These are phyloP conservation scores for Citrus maxima DNA, from an alignment of 345 rosid species.

Conservation along the genomic window DNA sequence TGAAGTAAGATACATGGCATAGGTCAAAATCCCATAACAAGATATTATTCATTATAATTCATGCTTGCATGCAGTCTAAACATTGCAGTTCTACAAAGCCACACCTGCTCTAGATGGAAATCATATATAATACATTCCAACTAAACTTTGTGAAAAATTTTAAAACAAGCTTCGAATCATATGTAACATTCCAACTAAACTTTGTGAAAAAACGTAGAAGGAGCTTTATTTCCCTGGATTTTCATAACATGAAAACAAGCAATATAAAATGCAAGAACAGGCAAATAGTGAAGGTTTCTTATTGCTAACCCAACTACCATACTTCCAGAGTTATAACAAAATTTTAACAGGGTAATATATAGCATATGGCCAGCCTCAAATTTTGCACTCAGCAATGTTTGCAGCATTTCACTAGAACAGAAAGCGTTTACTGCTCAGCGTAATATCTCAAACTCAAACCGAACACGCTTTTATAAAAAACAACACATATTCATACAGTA, in stretches of 20 bases:
- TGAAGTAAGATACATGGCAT: not conserved
- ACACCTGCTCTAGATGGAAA: not conserved
- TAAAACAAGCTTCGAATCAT: not conserved
- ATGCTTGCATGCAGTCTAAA: not conserved
- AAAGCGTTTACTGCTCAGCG: not conserved
- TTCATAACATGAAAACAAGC: not conserved
- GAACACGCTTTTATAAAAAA: not conserved
- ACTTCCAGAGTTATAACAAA: not conserved
- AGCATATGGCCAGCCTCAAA: not conserved
- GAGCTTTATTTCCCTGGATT: not conserved
- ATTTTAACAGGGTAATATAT: not conserved
- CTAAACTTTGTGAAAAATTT: not conserved
- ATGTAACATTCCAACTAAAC: not conserved
- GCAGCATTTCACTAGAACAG: not conserved
- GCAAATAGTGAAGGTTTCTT: not conserved
- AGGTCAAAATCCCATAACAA: not conserved
- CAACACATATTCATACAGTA: not conserved
- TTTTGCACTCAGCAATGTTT: not conserved
- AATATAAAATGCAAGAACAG: not conserved
- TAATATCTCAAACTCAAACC: not conserved
- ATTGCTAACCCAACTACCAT: not conserved
- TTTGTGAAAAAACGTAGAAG: not conserved
- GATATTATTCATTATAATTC: not conserved
- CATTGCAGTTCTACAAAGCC: not conserved
- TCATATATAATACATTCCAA: not conserved